Evolutionary conservation across 768 basidiomycete genomes (phyloP), one percentile per base, ranked within the genome.

Genomic region (Podaxis pistillaris): DNA sequence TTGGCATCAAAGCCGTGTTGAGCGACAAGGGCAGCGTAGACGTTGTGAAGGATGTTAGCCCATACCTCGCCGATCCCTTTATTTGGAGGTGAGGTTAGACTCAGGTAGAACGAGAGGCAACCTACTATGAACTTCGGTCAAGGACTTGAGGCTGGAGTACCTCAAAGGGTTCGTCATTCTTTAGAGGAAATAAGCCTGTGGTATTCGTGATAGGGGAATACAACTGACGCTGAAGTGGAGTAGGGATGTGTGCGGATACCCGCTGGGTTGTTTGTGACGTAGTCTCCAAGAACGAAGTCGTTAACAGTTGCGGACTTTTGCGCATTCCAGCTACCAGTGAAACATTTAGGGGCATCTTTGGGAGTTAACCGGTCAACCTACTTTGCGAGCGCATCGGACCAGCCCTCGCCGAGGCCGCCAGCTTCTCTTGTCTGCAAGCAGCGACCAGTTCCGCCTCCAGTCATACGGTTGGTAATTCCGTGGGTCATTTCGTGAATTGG

Each of bases 351-450:
- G 22, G 41, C 1, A 1, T 33, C 6, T 28, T 30, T 47, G 19
- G 13, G 36, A 47, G 8, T 15, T 15, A 12, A 11, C 17, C 19
- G 2, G 2, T 13, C 6, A 12, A 24, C 60, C 33, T 8, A 62
- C 47, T 58, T 36, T 24, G 60, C 55, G 3, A 62, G 17, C 3
- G 60, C 64, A 47, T 65, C 64, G 6, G 64, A 61, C 60, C 64
- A 62, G 24, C 68, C 86, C 72, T 88, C 88, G 53, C 86, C 87
- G 82, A 88, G 82, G 36, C 86, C 87, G 41, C 85, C 86, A 6
- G 86, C 79, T 68, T 88, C 87, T 44, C 78, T 78, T 41, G 80
- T 84, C 69, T 86, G 84, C 63, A 89, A 75, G 74, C 88, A 89
- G 19, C 83, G 76, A 52, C 82, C 83, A 28, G 82, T 81, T 52